Conservation (phyloP, 106 monocot genomes). For the Apostasia shenzhenica region DNA sequence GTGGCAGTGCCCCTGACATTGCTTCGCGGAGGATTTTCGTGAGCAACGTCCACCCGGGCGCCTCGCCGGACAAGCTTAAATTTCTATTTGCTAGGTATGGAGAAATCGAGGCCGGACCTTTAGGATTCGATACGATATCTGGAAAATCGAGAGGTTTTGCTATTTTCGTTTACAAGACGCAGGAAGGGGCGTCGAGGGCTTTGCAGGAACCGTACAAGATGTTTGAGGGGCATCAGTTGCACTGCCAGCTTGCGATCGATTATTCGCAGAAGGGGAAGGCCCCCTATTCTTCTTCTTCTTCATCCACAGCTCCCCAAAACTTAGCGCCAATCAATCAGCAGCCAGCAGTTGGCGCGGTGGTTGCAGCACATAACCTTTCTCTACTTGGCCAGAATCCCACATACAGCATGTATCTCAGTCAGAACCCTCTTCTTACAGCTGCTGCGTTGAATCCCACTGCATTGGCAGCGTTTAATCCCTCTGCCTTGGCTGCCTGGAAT, state of each 20-base stretch:
- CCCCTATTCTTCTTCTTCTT: neutral
- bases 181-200: conserved; percentile 25
- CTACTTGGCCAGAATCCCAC: conserved; percentile 23
- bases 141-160: conserved; percentile 34
- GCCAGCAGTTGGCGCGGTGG: conserved; percentile 12
- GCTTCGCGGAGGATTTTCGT: conserved; percentile 8
- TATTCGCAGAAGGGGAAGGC: conserved; percentile 10
- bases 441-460: conserved; percentile 12
- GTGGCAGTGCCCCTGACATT: neutral
- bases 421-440: conserved; percentile 15
- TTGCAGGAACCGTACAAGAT: conserved; percentile 28
- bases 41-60: conserved; percentile 15
- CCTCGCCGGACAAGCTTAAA: conserved; percentile 16
- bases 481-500: conserved; percentile 10
- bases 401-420: conserved; percentile 15
- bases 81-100: conserved; percentile 18
- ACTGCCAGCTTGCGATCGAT: conserved; percentile 22
- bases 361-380: conserved; percentile 23
- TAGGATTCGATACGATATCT: conserved; percentile 21
- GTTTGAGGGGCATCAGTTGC: conserved; percentile 26
- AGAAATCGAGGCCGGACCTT: conserved; percentile 39
- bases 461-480: conserved; percentile 8
- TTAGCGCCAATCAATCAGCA: conserved; percentile 6
- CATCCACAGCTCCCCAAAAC: neutral
- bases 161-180: conserved; percentile 36